phyloP scores from a whole-genome alignment of 495 filamentous ascomycete species.

The Hypoxylon lienhwacheense region DNA sequence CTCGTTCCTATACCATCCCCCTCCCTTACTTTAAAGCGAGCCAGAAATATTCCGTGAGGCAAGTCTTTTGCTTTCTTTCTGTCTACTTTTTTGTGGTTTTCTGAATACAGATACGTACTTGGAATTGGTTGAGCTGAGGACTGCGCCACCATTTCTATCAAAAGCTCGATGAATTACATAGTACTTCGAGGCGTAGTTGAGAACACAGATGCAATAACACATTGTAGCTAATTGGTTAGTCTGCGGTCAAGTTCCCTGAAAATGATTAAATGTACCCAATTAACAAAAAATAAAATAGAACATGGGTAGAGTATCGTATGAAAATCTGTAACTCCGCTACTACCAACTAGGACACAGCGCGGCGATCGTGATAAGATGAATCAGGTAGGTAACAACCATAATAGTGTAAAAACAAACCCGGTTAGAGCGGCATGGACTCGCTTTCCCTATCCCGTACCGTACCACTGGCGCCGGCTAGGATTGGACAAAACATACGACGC shows the following conservation, averaged over 20 bases:
- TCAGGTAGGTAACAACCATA: too few relatives aligned
- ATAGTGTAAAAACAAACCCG: too few relatives aligned
- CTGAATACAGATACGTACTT: too few relatives aligned
- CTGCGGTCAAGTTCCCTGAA: too few relatives aligned
- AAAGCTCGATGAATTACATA: too few relatives aligned
- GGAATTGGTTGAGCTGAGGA: not conserved
- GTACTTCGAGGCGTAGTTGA: too few relatives aligned
- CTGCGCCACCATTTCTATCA: constrained; percentile 11
- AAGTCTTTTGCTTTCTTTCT: too few relatives aligned
- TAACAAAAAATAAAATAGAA: too few relatives aligned
- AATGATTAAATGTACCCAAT: too few relatives aligned
- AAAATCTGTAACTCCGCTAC: not conserved
- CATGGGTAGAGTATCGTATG: not conserved
- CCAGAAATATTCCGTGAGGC: not conserved
- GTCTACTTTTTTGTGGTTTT: too few relatives aligned
- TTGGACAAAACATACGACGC: constrained; percentile 21
- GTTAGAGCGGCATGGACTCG: constrained; percentile 23
- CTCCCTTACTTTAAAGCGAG: not conserved
- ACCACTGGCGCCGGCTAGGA: constrained; percentile 28
- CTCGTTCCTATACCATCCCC: too few relatives aligned
- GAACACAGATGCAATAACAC: not conserved
- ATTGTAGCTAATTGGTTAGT: not conserved
- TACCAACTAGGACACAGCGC: too few relatives aligned
- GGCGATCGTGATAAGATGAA: not conserved
- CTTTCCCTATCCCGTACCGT: constrained; percentile 16